Base-by-base conservation (phyloP, 2,329 filamentous ascomycete genomes). In the Fusarium sp. region DNA sequence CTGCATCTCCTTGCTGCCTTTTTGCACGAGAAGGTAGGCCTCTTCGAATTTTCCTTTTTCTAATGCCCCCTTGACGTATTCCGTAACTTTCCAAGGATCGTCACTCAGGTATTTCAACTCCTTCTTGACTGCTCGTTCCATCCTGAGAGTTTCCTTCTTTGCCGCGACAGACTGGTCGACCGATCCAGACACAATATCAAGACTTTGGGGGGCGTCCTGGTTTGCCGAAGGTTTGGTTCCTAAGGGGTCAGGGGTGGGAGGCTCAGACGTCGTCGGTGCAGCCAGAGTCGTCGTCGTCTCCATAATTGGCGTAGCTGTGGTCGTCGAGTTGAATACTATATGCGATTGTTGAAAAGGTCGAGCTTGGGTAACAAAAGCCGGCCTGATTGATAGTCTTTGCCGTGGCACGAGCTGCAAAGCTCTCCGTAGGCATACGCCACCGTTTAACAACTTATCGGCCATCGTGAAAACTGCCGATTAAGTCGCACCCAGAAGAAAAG, bases 91-190 rank as follows among this genome's bases (percentile, higher is more conserved):
- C 65, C 90, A 83, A 2, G 92, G 92, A 30, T 62, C 60, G 75
- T 97, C 94, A 19, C 83, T 78, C 58, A 93, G 77, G 78, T 86
- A 88, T 46, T 84, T 76, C 53, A 94, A 75, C 69, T 93, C 88
- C 72, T 83, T 85, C 37, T 81, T 81, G 46, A 82, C 80, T 17
- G 75, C 78, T 52, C 78, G 77, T 56, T 81, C 74, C 15, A 80
- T 66, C 70, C 70, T 73, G 44, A 77, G 70, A 19, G 27, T 65
- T 48, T 57, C 59, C 58, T 68, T 75, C 55, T 65, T 73, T 22
- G 45, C 35, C 6, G 60, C 53, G 15, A 66, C 70, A 8, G 54
- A 33, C 4, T 62, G 56, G 14, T 72, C 65, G 19, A 37, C 51
- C 43, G 55, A 25, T 20, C 60, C 43, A 5, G 50, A 27, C n/a